Conservation (phyloP, 257 asterid genomes). For the Cordia subcordata region DNA sequence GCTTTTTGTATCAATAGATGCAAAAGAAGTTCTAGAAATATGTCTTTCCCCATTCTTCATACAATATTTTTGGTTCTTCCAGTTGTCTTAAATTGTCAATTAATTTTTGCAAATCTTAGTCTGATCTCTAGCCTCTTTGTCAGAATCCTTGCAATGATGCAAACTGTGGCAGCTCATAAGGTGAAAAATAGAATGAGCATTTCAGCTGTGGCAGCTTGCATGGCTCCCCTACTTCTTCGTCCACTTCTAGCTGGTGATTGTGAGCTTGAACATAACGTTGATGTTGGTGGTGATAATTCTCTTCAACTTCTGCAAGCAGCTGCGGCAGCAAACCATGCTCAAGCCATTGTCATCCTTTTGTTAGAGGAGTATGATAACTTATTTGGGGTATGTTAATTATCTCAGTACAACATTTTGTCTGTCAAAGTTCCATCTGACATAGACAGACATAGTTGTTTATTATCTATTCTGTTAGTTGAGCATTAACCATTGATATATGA, state of each 20-base stretch:
- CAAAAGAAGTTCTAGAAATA: too few species aligned
- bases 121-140: conserved; percentile 10
- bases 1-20: too few species aligned
- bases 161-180: conserved; percentile 74
- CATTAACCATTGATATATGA: too few species aligned
- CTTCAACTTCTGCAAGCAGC: conserved; percentile 96
- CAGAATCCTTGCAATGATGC: conserved; percentile 96
- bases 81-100: background rate
- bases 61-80: too few species aligned
- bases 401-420: background rate
- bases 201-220: conserved; percentile 99
- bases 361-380: conserved; percentile 83
- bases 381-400: conserved; percentile 70
- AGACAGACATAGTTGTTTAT: background rate
- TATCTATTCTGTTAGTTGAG: background rate
- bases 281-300: conserved; percentile 81
- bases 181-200: conserved; percentile 81
- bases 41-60: background rate
- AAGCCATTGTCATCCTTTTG: conserved; percentile 84
- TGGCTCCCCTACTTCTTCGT: conserved; percentile 98
- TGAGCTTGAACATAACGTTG: conserved; percentile 66
- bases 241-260: conserved; percentile 98
- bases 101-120: background rate
- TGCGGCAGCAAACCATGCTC: conserved; percentile 99
- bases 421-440: background rate